Conservation (phyloP, 768 basidiomycete species). For the Termitomyces sp. region DNA sequence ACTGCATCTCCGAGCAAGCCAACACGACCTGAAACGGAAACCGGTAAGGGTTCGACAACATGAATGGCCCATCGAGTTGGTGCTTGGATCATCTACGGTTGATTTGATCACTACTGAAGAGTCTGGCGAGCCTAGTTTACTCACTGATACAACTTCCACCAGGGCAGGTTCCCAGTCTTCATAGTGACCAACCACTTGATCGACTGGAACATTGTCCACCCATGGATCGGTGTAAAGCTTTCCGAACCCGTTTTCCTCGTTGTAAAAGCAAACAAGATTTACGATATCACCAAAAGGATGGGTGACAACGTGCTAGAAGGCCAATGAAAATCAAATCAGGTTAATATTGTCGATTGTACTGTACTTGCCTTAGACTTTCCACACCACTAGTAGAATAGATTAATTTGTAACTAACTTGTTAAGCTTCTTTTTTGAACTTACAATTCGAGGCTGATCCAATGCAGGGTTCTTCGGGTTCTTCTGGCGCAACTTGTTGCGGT, state of each 20-base stretch:
- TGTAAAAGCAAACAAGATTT: constrained; percentile 19
- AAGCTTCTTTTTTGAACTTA: neutral
- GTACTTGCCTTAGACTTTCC: constrained; percentile 8
- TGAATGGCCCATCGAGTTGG: constrained; percentile 39
- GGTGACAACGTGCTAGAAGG: constrained; percentile 22
- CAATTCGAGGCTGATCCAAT: constrained; percentile 8
- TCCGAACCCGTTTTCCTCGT: constrained; percentile 17
- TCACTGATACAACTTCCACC: constrained; percentile 4
- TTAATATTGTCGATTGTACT: too few species aligned
- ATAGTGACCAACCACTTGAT: constrained; percentile 2
- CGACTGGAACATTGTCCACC: constrained; percentile 11
- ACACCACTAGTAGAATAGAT: constrained; percentile 4
- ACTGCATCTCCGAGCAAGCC: constrained; percentile 12
- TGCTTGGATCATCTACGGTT: constrained; percentile 21
- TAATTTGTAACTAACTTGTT: too few species aligned
- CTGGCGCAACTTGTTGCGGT: constrained; percentile 5
- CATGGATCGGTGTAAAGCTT: constrained; percentile 18
- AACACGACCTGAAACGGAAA: constrained; percentile 12
- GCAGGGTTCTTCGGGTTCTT: neutral
- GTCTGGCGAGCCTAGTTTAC: neutral
- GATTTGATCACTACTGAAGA: too few species aligned
- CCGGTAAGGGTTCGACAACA: constrained; percentile 31
- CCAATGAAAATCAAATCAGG: neutral
- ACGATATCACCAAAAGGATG: constrained; percentile 22
- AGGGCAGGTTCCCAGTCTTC: constrained; percentile 6